phyloP scores from a whole-genome alignment of 1,284 basidiomycete genomes.

The Grifola frondosa region DNA sequence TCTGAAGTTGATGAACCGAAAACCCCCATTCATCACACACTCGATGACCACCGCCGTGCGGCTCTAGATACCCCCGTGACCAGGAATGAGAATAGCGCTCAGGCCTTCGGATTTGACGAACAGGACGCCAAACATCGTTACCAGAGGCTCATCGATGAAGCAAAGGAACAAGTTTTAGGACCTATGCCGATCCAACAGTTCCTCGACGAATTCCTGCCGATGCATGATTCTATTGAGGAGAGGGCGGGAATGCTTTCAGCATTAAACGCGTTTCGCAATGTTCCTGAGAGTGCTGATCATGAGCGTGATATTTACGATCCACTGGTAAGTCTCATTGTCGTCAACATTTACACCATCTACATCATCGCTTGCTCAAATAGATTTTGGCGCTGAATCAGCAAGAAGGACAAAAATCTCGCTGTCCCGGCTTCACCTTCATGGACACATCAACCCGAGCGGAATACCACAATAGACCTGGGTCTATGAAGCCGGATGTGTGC shows the following conservation, averaged over 20 bases:
- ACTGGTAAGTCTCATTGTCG: neutral
- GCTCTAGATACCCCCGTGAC: too few species aligned
- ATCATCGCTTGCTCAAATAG: neutral
- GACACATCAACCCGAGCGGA: too few species aligned
- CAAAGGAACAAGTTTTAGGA: neutral
- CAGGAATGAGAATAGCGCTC: neutral
- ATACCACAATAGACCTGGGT: neutral
- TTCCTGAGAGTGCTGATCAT: neutral
- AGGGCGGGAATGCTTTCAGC: slow-evolving; percentile 2
- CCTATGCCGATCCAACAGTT: slow-evolving; percentile 7
- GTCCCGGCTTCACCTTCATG: slow-evolving; percentile 10
- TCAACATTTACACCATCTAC: neutral
- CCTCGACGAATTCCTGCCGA: slow-evolving; percentile 3
- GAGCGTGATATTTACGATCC: slow-evolving; percentile 1
- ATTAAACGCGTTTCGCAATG: too few species aligned
- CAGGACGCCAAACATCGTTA: neutral
- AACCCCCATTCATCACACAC: too few species aligned
- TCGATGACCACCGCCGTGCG: too few species aligned
- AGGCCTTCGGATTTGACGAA: neutral
- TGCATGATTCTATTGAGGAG: too few species aligned
- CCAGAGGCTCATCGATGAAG: neutral
- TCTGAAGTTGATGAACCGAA: too few species aligned
- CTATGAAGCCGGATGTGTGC: slow-evolving; percentile 7
- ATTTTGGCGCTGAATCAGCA: neutral
- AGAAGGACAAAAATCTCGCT: slow-evolving; percentile 3